These are phyloP conservation scores for Brassica nigra DNA, from an alignment of 345 rosid species.

Conservation along the genomic window DNA sequence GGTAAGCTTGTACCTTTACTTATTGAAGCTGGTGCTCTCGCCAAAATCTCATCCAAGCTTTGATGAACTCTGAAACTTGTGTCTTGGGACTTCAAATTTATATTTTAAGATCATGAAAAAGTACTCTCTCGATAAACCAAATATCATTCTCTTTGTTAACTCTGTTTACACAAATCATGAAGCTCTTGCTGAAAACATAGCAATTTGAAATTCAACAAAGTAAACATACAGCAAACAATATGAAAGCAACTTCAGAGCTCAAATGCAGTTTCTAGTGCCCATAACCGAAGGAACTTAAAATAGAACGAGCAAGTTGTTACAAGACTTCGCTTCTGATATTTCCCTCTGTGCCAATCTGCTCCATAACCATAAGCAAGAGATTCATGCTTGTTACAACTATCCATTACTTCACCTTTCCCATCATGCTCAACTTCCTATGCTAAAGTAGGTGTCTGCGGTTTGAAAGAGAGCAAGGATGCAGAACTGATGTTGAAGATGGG, in stretches of 20 bases:
- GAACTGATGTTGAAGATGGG: slow-evolving; percentile 95
- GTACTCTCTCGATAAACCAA: background rate
- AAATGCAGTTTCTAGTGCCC: slow-evolving; percentile 51
- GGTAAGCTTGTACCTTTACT: slow-evolving; percentile 63
- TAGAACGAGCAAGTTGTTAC: slow-evolving; percentile 90
- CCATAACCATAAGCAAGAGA: slow-evolving; percentile 72
- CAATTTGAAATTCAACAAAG: background rate
- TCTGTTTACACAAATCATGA: background rate
- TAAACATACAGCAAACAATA: background rate
- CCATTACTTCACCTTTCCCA: slow-evolving; percentile 55
- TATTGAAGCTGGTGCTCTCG: slow-evolving; percentile 56
- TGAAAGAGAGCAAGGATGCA: slow-evolving; percentile 82
- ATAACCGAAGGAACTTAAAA: slow-evolving; percentile 65
- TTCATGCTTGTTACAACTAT: slow-evolving; percentile 57
- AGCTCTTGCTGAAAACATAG: background rate
- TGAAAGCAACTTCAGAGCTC: background rate
- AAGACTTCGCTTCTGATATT: slow-evolving; percentile 40
- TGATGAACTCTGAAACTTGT: background rate
- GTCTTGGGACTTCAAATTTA: background rate
- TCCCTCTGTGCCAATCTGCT: slow-evolving; percentile 78
- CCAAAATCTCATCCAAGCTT: slow-evolving; percentile 47
- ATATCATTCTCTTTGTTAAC: background rate
- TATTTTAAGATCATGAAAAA: background rate
- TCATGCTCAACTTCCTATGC: background rate
- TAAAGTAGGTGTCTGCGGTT: background rate